Evolutionary conservation across 2,329 filamentous ascomycete genomes (phyloP).

Genomic region (Colletotrichum plurivorum): DNA sequence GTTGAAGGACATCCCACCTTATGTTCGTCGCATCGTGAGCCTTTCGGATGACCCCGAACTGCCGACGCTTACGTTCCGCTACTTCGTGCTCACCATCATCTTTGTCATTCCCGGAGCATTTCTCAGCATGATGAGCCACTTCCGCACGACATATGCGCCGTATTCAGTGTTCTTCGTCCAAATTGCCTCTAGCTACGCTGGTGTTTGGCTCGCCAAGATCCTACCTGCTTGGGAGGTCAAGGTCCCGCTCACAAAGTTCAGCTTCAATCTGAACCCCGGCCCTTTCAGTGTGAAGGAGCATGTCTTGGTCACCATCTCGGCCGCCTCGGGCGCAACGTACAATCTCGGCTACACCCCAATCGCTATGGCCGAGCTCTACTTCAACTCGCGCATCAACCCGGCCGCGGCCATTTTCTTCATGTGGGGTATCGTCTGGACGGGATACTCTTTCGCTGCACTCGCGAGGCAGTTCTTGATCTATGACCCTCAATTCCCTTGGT

Average conservation of each 20-base stretch:
- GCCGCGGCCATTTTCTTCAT: constrained; percentile 72
- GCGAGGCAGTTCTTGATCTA: constrained; percentile 70
- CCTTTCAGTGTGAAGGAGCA: constrained; percentile 64
- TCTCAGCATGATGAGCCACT: constrained; percentile 61
- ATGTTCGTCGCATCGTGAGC: constrained; percentile 45
- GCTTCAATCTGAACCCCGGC: constrained; percentile 64
- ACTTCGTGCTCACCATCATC: constrained; percentile 68
- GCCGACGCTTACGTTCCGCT: constrained; percentile 70
- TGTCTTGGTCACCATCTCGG: constrained; percentile 63
- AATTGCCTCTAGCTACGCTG: constrained; percentile 69
- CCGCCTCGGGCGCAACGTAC: constrained; percentile 66
- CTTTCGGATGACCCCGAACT: constrained; percentile 62
- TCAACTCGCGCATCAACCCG: constrained; percentile 64
- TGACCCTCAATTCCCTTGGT: constrained; percentile 62
- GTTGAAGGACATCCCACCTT: constrained; percentile 66
- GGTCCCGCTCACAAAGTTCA: constrained; percentile 61
- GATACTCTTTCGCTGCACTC: constrained; percentile 71
- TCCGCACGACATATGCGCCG: constrained; percentile 52
- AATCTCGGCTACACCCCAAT: constrained; percentile 49
- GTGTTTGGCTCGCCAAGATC: constrained; percentile 65
- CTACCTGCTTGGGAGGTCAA: constrained; percentile 63
- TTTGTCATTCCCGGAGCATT: constrained; percentile 70
- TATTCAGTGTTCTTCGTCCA: constrained; percentile 58
- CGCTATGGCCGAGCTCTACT: constrained; percentile 69
- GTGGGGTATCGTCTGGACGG: constrained; percentile 68